Evolutionary conservation across 1,284 basidiomycete species (phyloP), one percentile per base, ranked within the genome.

Genomic region (Fistulina hepatica): DNA sequence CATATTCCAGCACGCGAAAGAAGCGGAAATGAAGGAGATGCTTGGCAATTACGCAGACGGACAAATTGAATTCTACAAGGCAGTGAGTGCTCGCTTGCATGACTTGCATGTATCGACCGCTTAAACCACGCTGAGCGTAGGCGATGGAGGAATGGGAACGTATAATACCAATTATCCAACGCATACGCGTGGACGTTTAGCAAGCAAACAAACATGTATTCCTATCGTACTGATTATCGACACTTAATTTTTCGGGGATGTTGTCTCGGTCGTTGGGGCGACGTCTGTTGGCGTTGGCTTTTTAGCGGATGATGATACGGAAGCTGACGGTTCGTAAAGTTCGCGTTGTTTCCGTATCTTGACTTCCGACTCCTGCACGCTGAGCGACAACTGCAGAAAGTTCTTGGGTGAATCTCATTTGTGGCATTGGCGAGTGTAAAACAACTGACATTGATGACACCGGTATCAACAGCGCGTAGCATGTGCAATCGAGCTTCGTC

Each of bases 11-110:
- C 69, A 79, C 43, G 78, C 82, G 5, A 97, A 97, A 58, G 81
- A 90, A 52, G 73, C 80, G 33, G 94, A 99, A 65, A 86, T 97
- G 86, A 95, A 94, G 61, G 89, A 93, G 53, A 78, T 97, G 69
- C 58, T 98, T 8, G 75, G 75, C 5, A 80, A 81, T 41, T 76
- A 95, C 44, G 90, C 89, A 7, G 86, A 97, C 47, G 93, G 92
- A 2, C 84, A 98, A 58, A 90, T 97, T 45, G 88, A 91, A 53
- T 89, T 95, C 61, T 90, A 94, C 55, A 82, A 84, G 60, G 71
- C 81, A 48, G 85, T 85, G 55, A 40, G 74, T 63, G 13, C n/a
- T n/a, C n/a, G n/a, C n/a, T n/a, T n/a, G n/a, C n/a, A n/a, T n/a
- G n/a, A n/a, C n/a, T 32, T 24, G 17, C 15, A 39, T 41, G n/a